Evolutionary conservation across 2,329 filamentous ascomycete genomes (phyloP).

Genomic region (Gyromitra esculenta): DNA sequence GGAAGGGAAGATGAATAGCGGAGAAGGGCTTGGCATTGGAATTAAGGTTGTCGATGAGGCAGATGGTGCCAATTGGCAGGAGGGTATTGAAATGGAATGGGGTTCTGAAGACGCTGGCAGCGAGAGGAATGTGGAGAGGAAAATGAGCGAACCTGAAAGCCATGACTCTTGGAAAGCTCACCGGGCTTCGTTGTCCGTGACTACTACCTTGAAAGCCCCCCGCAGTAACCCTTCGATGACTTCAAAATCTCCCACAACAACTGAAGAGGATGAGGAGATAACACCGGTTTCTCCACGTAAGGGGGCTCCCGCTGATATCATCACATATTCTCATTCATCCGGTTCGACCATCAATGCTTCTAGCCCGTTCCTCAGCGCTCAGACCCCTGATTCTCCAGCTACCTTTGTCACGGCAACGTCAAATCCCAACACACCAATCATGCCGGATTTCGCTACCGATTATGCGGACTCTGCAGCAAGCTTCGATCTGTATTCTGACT

Average conservation of each 20-base stretch:
- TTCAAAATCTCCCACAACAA: constrained; percentile 25
- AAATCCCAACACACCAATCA: constrained; percentile 51
- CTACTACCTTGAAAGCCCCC: constrained; percentile 29
- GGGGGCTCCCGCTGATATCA: constrained; percentile 47
- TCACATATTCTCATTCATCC: constrained; percentile 44
- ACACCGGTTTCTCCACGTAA: constrained; percentile 42
- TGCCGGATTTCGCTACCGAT: constrained; percentile 48
- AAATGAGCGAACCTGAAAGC: constrained; percentile 40
- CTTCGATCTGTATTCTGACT: constrained; percentile 54
- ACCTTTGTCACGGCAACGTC: constrained; percentile 53
- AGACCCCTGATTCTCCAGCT: constrained; percentile 51
- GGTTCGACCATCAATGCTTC: constrained; percentile 44
- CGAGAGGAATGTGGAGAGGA: constrained; percentile 40
- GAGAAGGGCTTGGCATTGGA: constrained; percentile 61
- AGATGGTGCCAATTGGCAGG: constrained; percentile 59
- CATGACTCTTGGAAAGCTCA: constrained; percentile 41
- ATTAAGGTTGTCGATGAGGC: constrained; percentile 63
- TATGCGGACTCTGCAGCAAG: constrained; percentile 44
- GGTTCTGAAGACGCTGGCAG: constrained; percentile 44
- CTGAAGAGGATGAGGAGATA: constrained; percentile 29
- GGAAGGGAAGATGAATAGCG: constrained; percentile 59
- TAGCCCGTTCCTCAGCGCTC: constrained; percentile 36
- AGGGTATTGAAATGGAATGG: constrained; percentile 62
- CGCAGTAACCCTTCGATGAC: constrained; percentile 43
- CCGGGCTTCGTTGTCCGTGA: constrained; percentile 37